A percentile compares a stretch with the other conserved stretches of the same genome.
These are phyloP conservation scores for Diaporthe caulivora DNA, from an alignment of 2,329 filamentous ascomycete species.

Conservation along the genomic window DNA sequence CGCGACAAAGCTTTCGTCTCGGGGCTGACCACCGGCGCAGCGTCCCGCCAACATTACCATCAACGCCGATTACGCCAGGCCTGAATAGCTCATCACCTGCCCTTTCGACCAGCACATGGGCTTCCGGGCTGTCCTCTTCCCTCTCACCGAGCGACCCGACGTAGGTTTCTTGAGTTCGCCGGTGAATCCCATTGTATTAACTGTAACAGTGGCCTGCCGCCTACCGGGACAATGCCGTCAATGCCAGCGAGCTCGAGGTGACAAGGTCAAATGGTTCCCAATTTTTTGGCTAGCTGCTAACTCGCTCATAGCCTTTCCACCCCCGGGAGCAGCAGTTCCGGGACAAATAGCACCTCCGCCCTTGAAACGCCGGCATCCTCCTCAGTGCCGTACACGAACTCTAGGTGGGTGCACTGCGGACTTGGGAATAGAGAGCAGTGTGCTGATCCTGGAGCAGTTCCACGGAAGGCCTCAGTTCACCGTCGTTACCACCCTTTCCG, in stretches of 20 bases:
- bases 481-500: background rate
- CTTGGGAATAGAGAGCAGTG: background rate
- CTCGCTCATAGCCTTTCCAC: background rate
- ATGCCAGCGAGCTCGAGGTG: constrained; percentile 20
- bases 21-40: constrained; percentile 12
- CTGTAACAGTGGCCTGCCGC: background rate
- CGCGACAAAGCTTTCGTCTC: no score
- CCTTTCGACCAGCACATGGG: background rate
- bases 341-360: constrained; percentile 28
- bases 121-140: constrained; percentile 1
- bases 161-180: background rate
- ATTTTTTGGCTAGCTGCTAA: background rate
- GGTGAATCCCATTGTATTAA: background rate
- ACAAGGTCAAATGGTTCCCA: background rate
- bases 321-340: constrained; percentile 2
- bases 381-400: constrained; percentile 35
- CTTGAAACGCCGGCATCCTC: constrained; percentile 38
- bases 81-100: constrained; percentile 5
- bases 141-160: constrained; percentile 17
- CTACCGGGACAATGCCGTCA: background rate
- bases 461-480: background rate
- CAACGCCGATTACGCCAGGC: background rate
- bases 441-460: constrained; percentile 25
- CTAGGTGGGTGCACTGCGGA: constrained; percentile 21
- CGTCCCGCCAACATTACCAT: background rate